Base-by-base conservation (phyloP, 352 stramenopile species). In the Phytophthora cryptogea region DNA sequence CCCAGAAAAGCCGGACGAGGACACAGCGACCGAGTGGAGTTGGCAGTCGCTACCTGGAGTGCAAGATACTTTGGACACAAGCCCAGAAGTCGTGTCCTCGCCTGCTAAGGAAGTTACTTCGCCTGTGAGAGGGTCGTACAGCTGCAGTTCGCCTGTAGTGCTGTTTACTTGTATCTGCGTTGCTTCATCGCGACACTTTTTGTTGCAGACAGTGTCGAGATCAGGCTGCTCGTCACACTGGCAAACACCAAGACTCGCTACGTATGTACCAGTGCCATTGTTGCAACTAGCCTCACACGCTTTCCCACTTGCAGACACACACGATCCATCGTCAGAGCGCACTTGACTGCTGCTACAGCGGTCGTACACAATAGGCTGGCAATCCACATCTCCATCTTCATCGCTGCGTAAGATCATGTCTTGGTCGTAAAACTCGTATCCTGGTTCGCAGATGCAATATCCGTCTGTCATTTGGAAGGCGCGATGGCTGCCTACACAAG, bases 351-450 rank as follows among this genome's bases (percentile, higher is more conserved):
- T 73, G 0, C 76, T 60, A 44, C 92, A 98, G 5, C 89, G 85
- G 31, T 90, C 70, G 51, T 96, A 97, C 11, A 97, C 91, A 23
- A 96, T 92, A 0, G 91, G 92, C 53, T 98, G 92, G 53, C 92
- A 98, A 54, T 97, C 89, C 2, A 94, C 80, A 10, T 88, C 70
- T 23, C 84, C 88, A 51, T 98, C 90, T 66, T 89, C 76, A 31
- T 94, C 85, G 42, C 78, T 92, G 8, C 82, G 72, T 8, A 91
- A 66, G 3, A 97, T 74, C 48, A 96, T 71, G 23, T 95, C 82
- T 47, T 85, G 68, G 50, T 97, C 91, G 53, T 96, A 97, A 48
- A 95, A 97, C 52, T 97, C 90, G 61, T 90, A 97, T 7, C 89
- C 88, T 10, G 92, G 89, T 50, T 94, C 76, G 40, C 92, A 98